Conservation (phyloP, 2,329 filamentous ascomycete species). For the Talaromyces rugulosus region DNA sequence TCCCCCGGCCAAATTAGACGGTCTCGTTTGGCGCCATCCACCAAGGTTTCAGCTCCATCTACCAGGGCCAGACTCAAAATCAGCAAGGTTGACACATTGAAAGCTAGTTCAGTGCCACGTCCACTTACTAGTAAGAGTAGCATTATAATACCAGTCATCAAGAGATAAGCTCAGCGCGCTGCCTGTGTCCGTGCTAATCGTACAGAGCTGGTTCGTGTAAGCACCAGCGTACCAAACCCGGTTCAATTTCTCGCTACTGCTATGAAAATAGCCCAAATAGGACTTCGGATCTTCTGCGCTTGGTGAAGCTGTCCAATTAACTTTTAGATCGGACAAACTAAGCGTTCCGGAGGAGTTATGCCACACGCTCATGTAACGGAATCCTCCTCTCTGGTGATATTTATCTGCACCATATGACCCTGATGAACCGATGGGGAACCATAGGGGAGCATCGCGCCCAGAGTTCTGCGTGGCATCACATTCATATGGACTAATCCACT, state of each 20-base stretch:
- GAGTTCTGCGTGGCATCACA: conserved; percentile 46
- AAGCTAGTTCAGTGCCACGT: neutral
- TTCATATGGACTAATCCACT: conserved; percentile 47
- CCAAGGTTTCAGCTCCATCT: conserved; percentile 29
- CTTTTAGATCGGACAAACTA: conserved; percentile 28
- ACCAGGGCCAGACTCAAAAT: conserved; percentile 8
- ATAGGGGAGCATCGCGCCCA: conserved; percentile 46
- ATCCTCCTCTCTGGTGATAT: conserved; percentile 42
- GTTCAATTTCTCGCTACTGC: conserved; percentile 48
- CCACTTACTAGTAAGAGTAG: neutral
- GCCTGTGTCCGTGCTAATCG: conserved; percentile 26
- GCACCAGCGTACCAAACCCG: conserved; percentile 54
- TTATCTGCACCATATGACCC: conserved; percentile 40
- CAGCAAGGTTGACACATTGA: neutral
- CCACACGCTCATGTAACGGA: conserved; percentile 44
- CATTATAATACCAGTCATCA: neutral
- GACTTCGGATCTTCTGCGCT: conserved; percentile 26
- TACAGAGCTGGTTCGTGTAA: conserved; percentile 41
- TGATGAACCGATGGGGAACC: conserved; percentile 38
- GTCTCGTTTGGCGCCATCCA: conserved; percentile 40
- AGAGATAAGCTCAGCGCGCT: neutral
- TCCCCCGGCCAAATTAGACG: conserved; percentile 58
- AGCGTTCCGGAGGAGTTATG: conserved; percentile 41
- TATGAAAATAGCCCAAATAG: conserved; percentile 51
- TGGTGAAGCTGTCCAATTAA: conserved; percentile 38